A percentile compares a stretch with the other conserved stretches of the same genome.
Conservation (phyloP, 2,329 filamentous ascomycete species). For the Neoascochyta sp. region DNA sequence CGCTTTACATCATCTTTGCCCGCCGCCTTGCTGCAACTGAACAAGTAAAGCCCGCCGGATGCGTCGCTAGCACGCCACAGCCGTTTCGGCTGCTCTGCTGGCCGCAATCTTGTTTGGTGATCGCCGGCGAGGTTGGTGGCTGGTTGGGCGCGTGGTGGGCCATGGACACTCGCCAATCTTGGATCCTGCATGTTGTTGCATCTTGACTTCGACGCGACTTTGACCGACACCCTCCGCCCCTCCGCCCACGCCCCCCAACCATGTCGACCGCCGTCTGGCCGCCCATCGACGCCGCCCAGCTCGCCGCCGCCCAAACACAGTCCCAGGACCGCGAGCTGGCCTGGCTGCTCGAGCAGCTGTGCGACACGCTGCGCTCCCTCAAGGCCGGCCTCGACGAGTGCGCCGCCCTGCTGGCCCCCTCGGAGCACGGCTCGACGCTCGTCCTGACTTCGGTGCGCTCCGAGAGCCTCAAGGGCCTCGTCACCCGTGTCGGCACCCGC, state of each 20-base stretch:
- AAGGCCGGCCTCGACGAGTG: constrained; percentile 81
- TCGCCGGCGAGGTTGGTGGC: too few relatives aligned
- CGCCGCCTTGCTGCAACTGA: too few relatives aligned
- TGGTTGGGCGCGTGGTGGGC: too few relatives aligned
- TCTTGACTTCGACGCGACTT: too few relatives aligned
- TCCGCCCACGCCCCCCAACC: constrained; percentile 2
- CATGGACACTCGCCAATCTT: too few relatives aligned
- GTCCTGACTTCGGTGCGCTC: constrained; percentile 83
- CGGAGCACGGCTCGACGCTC: constrained; percentile 81
- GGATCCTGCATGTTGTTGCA: too few relatives aligned
- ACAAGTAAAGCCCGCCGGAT: too few relatives aligned
- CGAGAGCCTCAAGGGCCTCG: constrained; percentile 86
- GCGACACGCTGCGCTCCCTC: constrained; percentile 58
- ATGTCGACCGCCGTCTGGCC: constrained; percentile 64
- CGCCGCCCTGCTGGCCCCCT: constrained; percentile 77
- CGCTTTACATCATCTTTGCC: too few relatives aligned
- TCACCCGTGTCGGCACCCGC: constrained; percentile 85
- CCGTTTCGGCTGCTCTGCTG: too few relatives aligned
- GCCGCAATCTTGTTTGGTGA: too few relatives aligned
- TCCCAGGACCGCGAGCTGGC: constrained; percentile 57
- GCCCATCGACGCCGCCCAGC: constrained; percentile 49
- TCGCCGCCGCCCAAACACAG: constrained; percentile 52
- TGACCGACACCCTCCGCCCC: too few relatives aligned
- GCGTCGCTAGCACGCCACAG: too few relatives aligned
- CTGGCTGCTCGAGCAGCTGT: constrained; percentile 61